A percentile compares a stretch with the other conserved stretches of the same genome.
These are phyloP conservation scores for Haplosporangium sp. DNA, from an alignment of 371 early-diverging fungal genomes.

Conservation along the genomic window DNA sequence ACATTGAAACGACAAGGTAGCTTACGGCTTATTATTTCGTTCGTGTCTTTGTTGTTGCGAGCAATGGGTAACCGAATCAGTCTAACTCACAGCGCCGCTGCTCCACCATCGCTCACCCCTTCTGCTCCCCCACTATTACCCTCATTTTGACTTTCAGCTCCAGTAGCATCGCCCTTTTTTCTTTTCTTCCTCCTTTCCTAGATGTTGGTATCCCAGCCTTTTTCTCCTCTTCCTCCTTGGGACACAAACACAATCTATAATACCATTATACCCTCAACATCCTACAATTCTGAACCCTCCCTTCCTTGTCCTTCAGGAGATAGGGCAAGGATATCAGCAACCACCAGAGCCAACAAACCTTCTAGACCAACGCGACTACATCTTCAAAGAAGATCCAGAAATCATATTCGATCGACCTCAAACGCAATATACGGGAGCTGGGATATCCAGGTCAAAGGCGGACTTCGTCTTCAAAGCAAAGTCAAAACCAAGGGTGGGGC, in stretches of 20 bases:
- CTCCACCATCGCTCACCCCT: too few species aligned
- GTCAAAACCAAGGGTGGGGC: constrained; percentile 8
- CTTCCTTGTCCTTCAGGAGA: not conserved
- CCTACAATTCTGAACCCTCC: not conserved
- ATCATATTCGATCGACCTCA: constrained; percentile 7
- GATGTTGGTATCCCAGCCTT: constrained; percentile 24
- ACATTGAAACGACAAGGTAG: not conserved
- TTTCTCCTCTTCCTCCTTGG: not conserved
- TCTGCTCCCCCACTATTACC: too few species aligned
- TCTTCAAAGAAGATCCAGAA: constrained; percentile 18
- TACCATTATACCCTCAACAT: constrained; percentile 1
- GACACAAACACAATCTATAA: constrained; percentile 5
- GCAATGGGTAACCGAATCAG: too few species aligned
- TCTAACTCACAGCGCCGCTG: too few species aligned
- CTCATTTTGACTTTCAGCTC: too few species aligned
- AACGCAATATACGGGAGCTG: constrained; percentile 15
- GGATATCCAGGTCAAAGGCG: constrained; percentile 21
- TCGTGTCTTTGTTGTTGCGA: too few species aligned
- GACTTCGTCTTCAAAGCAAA: constrained; percentile 10
- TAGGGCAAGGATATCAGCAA: too few species aligned
- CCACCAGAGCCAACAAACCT: not conserved
- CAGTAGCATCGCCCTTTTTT: too few species aligned
- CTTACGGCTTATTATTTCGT: too few species aligned
- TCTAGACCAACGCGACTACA: constrained; percentile 16
- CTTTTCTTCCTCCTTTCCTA: not conserved